Conservation (phyloP, 805 yeast species). For the Phaffomyces thermotolerans region DNA sequence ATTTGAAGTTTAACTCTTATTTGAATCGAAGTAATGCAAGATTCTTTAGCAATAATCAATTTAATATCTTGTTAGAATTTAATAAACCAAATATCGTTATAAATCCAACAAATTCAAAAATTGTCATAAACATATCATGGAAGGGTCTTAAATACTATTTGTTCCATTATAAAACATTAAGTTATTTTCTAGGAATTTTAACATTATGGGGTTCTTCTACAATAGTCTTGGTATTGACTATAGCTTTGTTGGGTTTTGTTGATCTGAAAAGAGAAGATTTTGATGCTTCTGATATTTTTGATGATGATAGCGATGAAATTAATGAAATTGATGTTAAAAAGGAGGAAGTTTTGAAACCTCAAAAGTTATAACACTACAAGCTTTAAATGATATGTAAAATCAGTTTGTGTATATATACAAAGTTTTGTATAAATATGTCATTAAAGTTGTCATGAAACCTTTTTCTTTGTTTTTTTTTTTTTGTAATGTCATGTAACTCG, state of each 20-base stretch:
- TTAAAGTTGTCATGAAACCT: neutral
- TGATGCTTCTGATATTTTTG: neutral
- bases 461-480: too few species aligned
- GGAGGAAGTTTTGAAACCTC: neutral
- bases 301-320: neutral
- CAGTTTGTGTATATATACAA: too few species aligned
- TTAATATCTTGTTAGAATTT: conserved; percentile 19
- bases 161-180: conserved; percentile 17
- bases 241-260: conserved; percentile 11
- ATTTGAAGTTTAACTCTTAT: conserved; percentile 10
- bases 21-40: conserved; percentile 1
- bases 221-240: conserved; percentile 9
- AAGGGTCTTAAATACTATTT: conserved; percentile 20
- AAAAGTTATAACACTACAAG: neutral
- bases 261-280: conserved; percentile 5
- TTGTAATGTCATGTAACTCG: too few species aligned
- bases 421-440: neutral
- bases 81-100: conserved; percentile 14
- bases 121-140: conserved; percentile 17
- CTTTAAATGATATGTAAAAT: too few species aligned
- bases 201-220: conserved; percentile 17
- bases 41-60: conserved; percentile 4
- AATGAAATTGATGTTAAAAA: neutral
- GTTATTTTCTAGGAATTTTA: conserved; percentile 17
- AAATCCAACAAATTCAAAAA: conserved; percentile 14